These are phyloP conservation scores for Penicillium longicatenatum DNA, from an alignment of 495 filamentous ascomycete genomes.

Conservation along the genomic window DNA sequence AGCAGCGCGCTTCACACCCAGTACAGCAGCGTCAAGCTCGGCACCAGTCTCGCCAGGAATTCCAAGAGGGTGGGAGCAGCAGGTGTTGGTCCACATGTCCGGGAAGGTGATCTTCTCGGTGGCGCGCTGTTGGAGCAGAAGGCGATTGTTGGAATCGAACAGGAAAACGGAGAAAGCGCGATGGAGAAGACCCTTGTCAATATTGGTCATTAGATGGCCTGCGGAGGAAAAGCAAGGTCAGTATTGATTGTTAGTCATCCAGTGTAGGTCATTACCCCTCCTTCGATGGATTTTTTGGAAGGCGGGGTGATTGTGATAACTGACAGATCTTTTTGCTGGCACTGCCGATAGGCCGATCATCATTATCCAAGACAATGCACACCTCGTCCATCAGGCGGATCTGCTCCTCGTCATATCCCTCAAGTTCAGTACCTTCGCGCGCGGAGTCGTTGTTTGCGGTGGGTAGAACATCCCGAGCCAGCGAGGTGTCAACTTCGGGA, in stretches of 20 bases:
- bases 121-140: constrained; percentile 94
- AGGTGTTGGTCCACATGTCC: constrained; percentile 99
- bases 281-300: constrained; percentile 1
- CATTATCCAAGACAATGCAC: constrained; percentile 92
- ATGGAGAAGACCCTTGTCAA: constrained; percentile 91
- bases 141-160: constrained; percentile 83
- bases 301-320: constrained; percentile 28
- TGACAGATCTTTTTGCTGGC: constrained; percentile 98
- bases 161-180: constrained; percentile 97
- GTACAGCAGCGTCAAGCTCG: constrained; percentile 74
- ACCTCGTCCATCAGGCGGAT: constrained; percentile 98
- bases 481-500: constrained; percentile 91
- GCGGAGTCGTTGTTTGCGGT: constrained; percentile 32
- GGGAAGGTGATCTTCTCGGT: constrained; percentile 99
- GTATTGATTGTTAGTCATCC: background rate
- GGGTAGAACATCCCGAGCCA: constrained; percentile 63
- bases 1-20: constrained; percentile 86
- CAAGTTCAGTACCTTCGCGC: constrained; percentile 50
- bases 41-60: constrained; percentile 89
- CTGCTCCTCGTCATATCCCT: constrained; percentile 95
- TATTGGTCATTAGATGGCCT: constrained; percentile 99
- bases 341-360: constrained; percentile 92
- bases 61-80: constrained; percentile 95
- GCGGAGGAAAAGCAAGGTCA: constrained; percentile 5
- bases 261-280: constrained; percentile 13